Conservation (phyloP, 2,329 filamentous ascomycete genomes). For the Clonostachys solani region DNA sequence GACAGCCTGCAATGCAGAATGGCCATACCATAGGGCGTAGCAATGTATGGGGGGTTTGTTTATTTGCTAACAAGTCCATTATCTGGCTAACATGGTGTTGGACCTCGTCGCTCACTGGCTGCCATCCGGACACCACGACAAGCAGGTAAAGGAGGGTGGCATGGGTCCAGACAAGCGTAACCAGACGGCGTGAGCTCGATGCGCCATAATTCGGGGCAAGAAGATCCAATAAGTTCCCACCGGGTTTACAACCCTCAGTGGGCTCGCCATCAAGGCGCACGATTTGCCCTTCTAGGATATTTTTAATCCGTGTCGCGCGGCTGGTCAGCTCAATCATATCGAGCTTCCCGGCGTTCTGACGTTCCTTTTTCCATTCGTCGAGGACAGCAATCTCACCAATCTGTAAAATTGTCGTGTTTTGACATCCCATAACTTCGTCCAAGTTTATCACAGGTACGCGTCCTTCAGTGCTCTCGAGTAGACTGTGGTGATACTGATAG, state of each 20-base stretch:
- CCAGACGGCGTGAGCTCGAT: not conserved
- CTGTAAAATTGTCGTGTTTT: not conserved
- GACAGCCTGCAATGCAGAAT: not conserved
- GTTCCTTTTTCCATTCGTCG: not conserved
- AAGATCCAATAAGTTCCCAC: too few species aligned
- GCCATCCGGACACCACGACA: not conserved
- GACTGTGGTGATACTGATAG: not conserved
- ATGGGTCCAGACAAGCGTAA: not conserved
- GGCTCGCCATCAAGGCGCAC: too few species aligned
- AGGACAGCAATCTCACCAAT: not conserved
- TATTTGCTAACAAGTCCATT: not conserved
- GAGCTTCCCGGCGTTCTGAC: not conserved
- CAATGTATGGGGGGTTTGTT: not conserved
- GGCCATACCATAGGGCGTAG: not conserved
- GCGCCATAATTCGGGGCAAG: too few species aligned
- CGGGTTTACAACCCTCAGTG: too few species aligned
- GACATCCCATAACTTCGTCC: not conserved
- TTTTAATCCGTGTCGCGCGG: too few species aligned
- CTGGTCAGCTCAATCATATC: too few species aligned
- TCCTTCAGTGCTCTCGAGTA: not conserved
- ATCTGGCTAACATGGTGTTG: not conserved
- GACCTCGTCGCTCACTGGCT: not conserved
- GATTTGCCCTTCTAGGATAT: too few species aligned
- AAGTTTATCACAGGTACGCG: not conserved
- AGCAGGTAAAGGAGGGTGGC: not conserved